Conservation (phyloP, 148 eudicot species). For the Beta vulgaris region DNA sequence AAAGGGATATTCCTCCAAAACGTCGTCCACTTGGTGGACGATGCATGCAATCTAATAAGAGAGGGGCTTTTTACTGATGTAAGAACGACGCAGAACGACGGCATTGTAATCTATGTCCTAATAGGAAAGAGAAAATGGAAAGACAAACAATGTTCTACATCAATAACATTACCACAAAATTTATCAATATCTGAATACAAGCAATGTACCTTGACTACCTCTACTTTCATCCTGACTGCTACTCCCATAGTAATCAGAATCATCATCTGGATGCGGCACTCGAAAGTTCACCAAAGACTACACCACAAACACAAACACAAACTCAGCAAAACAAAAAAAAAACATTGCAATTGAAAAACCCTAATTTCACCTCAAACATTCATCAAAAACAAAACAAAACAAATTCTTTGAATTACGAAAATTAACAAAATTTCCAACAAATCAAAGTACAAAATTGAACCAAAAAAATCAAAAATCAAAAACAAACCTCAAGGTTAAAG, state of each 20-base stretch:
- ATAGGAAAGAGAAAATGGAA: not conserved
- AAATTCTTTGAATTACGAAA: constrained; percentile 4
- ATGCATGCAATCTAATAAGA: too few relatives aligned
- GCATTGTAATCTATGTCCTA: not conserved
- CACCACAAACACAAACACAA: constrained; percentile 19
- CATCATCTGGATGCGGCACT: constrained; percentile 77
- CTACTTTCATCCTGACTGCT: constrained; percentile 96
- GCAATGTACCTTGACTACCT: constrained; percentile 60
- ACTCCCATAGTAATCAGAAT: constrained; percentile 73
- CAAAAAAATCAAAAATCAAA: constrained; percentile 16
- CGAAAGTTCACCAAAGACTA: constrained; percentile 92
- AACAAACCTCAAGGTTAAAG: constrained; percentile 84
- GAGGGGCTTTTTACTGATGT: too few relatives aligned
- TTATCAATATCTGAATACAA: not conserved
- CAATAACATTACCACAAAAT: not conserved
- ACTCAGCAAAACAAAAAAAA: not conserved
- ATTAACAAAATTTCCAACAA: not conserved
- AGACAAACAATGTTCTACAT: not conserved
- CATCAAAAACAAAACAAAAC: constrained; percentile 16
- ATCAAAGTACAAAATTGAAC: not conserved
- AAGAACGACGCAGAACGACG: not conserved
- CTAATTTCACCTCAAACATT: not conserved
- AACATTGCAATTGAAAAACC: constrained; percentile 21
- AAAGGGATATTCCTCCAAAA: not conserved
- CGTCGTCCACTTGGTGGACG: not conserved